Evolutionary conservation across 2,329 filamentous ascomycete genomes (phyloP), one percentile per base, ranked within the genome.

Genomic region (Coniochaeta hoffmannii): DNA sequence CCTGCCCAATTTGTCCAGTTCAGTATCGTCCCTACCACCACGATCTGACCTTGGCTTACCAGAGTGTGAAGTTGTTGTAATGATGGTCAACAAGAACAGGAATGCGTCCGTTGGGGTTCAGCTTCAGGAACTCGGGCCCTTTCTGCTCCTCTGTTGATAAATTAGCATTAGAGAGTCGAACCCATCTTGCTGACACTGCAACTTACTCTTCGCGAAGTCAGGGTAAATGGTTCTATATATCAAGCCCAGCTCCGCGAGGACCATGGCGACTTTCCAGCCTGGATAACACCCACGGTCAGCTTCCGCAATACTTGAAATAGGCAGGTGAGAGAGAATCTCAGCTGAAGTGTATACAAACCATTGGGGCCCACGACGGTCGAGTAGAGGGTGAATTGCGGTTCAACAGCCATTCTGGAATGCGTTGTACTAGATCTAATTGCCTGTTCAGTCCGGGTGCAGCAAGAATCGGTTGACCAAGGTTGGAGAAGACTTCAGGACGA

Each of bases 1-100:
- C 72, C 74, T 24, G 17, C 41, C 10, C 12, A 41, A 32, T 32
- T 46, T 19, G n/a, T 46, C 15, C 11, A n/a, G 19, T 24, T 41
- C 17, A 41, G 36, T 41, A 41, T 41, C 15, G 15, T 8, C n/a
- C 8, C 15, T 22, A 41, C 36, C 15, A 41, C 36, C 36, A 41
- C 6, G 41, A 46, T 28, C 12, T 28, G 11, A 11, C 24, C 11
- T 5, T 46, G 7, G 17, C 41, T 24, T 28, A 19, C 41, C 41
- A 46, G 15, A 46, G 11, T 9, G 12, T 24, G 24, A 46, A 46
- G 17, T 46, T n/a, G 4, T 46, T 46, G 41, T 46, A 7, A 24
- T 46, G 11, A 15, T 46, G 41, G n/a, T 51, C 49, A 10, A 51
- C 26, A 11, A 51, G 26, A 32, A 30, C 22, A 10, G 49, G 49